Conservation (phyloP, 2,329 filamentous ascomycete species). For the Epichloe bromicola region DNA sequence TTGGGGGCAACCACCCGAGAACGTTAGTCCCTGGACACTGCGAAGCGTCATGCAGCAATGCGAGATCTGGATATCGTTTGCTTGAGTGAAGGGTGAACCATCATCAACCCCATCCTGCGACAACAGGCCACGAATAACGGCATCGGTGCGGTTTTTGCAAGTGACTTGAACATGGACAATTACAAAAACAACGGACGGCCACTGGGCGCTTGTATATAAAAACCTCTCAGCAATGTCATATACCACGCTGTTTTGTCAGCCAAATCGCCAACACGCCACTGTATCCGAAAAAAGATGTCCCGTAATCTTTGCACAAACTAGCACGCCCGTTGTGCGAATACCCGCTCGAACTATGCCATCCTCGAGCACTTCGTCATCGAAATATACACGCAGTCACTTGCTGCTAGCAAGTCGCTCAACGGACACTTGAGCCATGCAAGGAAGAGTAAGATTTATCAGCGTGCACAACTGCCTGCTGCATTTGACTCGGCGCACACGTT, state of each 20-base stretch:
- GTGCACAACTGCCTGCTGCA: no score
- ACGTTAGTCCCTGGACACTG: conserved; percentile 29
- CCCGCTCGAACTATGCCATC: conserved; percentile 15
- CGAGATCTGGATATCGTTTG: conserved; percentile 36
- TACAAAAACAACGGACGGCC: no score
- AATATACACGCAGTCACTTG: conserved; percentile 3
- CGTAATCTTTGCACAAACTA: conserved; percentile 16
- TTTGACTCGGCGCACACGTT: no score
- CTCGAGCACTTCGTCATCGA: conserved; percentile 12
- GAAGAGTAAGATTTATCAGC: no score
- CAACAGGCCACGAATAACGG: no score
- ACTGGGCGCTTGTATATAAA: no score
- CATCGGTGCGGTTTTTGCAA: not conserved
- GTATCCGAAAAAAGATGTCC: conserved; percentile 10
- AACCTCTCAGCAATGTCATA: not conserved
- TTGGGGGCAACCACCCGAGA: conserved; percentile 22
- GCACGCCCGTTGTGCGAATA: conserved; percentile 15
- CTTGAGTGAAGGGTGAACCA: conserved; percentile 13
- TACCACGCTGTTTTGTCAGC: not conserved
- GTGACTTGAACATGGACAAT: not conserved
- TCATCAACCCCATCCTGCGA: no score
- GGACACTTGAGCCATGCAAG: no score
- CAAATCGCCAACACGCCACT: not conserved
- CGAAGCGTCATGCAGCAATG: conserved; percentile 31
- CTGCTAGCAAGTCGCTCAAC: no score